Evolutionary conservation across 129 eudicot genomes (phyloP).

Genomic region (Oenanthe sinensis): DNA sequence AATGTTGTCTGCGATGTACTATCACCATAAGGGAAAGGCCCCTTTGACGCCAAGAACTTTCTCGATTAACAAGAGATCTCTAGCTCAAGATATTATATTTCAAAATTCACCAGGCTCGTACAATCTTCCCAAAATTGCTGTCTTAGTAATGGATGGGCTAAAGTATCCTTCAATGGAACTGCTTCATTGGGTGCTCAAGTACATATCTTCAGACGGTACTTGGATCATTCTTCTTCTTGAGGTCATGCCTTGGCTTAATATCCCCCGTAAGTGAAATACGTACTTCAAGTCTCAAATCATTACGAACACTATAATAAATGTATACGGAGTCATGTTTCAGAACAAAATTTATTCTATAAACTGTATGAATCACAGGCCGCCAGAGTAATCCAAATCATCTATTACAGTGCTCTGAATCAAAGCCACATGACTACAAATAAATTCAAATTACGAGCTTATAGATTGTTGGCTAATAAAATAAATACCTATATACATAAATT

Average conservation of each 20-base stretch:
- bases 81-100: neutral
- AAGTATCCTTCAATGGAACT: constrained; percentile 4
- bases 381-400: too few relatives aligned
- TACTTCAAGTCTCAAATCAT: neutral
- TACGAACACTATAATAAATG: neutral
- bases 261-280: neutral
- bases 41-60: neutral
- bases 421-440: too few relatives aligned
- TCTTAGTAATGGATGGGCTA: neutral
- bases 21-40: neutral
- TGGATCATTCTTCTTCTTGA: neutral
- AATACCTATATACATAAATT: too few relatives aligned
- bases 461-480: neutral
- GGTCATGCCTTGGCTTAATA: constrained; percentile 11
- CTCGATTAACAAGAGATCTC: neutral
- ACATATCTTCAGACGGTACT: neutral
- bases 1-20: neutral
- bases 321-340: neutral
- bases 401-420: too few relatives aligned
- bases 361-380: too few relatives aligned
- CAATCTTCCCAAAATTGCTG: neutral
- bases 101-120: neutral
- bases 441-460: neutral
- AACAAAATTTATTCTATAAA: too few relatives aligned
- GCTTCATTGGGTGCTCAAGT: constrained; percentile 5